phyloP scores from a whole-genome alignment of 495 filamentous ascomycete species.

The Xylaria curta region DNA sequence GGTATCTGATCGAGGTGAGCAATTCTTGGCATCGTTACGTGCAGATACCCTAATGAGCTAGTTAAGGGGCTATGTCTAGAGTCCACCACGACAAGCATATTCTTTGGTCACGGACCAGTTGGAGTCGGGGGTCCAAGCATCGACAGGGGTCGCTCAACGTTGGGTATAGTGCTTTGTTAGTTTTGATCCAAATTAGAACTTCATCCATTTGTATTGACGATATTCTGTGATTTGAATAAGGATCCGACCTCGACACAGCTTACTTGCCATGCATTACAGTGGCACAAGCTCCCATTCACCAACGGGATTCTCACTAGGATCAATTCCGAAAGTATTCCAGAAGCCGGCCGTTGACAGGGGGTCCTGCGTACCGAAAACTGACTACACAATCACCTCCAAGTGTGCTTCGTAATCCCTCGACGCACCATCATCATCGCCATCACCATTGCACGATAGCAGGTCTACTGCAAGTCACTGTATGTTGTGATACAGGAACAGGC shows the following conservation, averaged over 20 bases:
- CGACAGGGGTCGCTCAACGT: neutral
- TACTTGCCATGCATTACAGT: neutral
- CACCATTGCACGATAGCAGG: neutral
- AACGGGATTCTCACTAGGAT: neutral
- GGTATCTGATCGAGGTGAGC: neutral
- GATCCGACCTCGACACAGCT: neutral
- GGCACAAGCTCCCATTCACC: neutral
- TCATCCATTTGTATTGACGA: constrained; percentile 2
- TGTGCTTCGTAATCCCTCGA: neutral
- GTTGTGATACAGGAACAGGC: neutral
- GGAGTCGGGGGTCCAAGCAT: neutral
- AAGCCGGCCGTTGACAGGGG: constrained; percentile 11
- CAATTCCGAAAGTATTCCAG: neutral
- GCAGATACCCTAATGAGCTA: neutral
- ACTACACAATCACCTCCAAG: neutral
- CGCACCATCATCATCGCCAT: neutral
- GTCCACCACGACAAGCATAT: neutral
- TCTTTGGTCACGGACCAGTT: neutral
- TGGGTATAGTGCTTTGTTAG: neutral
- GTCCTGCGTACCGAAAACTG: neutral
- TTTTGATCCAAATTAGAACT: constrained; percentile 14
- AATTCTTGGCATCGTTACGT: constrained; percentile 2
- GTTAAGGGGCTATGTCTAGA: constrained; percentile 7
- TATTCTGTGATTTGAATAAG: constrained; percentile 3
- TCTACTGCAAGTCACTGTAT: neutral